Conservation (phyloP, 257 asterid genomes). For the Petunia secreta region DNA sequence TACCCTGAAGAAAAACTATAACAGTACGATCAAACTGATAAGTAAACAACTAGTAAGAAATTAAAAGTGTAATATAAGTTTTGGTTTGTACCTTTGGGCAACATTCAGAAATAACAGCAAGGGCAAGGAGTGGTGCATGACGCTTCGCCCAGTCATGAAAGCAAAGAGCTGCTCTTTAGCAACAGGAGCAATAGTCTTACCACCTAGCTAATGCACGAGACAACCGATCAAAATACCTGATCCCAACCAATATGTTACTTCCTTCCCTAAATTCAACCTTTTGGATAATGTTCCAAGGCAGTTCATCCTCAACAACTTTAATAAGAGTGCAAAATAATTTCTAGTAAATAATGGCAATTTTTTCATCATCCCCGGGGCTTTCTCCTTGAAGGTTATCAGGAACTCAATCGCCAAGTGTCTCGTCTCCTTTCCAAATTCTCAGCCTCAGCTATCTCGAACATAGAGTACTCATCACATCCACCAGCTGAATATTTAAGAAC, state of each 20-base stretch:
- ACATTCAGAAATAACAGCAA: constrained; percentile 96
- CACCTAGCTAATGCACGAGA: constrained; percentile 73
- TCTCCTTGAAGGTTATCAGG: constrained; percentile 80
- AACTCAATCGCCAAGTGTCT: constrained; percentile 61
- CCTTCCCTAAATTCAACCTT: constrained; percentile 95
- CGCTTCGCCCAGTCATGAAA: constrained; percentile 91
- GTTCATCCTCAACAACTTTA: constrained; percentile 93
- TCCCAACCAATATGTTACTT: constrained; percentile 80
- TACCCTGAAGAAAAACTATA: no score
- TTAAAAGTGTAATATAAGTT: no score
- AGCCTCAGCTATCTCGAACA: constrained; percentile 92
- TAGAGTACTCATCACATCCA: constrained; percentile 80
- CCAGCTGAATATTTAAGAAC: constrained; percentile 84
- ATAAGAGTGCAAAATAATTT: constrained; percentile 69
- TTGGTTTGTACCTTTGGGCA: constrained; percentile 70
- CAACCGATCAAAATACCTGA: constrained; percentile 86
- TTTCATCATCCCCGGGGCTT: constrained; percentile 99
- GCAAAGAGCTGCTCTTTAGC: constrained; percentile 83
- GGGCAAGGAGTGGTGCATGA: constrained; percentile 89
- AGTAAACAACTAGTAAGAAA: not conserved
- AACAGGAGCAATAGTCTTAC: constrained; percentile 87
- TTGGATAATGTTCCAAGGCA: constrained; percentile 77
- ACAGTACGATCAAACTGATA: not conserved
- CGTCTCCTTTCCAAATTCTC: constrained; percentile 65
- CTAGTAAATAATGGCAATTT: constrained; percentile 86